Conservation (phyloP, 225 moss, liverwort and hornwort genomes). For the Lunularia cruciata region DNA sequence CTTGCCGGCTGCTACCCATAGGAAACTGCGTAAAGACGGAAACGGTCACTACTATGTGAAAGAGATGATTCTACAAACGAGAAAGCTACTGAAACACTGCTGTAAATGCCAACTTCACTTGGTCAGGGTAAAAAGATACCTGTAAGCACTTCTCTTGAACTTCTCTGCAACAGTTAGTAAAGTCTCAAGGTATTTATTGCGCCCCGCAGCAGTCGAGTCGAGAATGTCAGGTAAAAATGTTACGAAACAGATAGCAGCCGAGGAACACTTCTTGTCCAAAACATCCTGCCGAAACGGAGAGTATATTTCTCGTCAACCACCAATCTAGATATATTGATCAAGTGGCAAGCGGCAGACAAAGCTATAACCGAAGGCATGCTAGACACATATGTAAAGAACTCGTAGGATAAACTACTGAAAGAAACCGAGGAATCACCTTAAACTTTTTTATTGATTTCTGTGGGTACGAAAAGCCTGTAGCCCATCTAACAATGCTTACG, state of each 20-base stretch:
- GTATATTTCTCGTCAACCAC: background rate
- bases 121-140: conserved; percentile 28
- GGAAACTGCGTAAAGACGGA: conserved; percentile 71
- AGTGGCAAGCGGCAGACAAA: background rate
- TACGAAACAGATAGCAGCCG: conserved; percentile 91
- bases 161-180: conserved; percentile 73
- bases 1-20: conserved; percentile 89
- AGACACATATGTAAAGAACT: background rate
- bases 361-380: too few relatives aligned
- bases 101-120: background rate
- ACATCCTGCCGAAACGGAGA: conserved; percentile 55
- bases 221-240: conserved; percentile 95
- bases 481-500: too few relatives aligned
- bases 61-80: too few relatives aligned
- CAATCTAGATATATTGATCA: background rate
- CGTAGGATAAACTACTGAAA: too few relatives aligned
- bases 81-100: background rate
- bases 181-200: conserved; percentile 74
- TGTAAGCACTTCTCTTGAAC: conserved; percentile 76
- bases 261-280: conserved; percentile 74
- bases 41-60: too few relatives aligned
- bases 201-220: conserved; percentile 86
- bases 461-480: too few relatives aligned
- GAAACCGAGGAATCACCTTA: too few relatives aligned
- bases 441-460: background rate